phyloP scores from a whole-genome alignment of 352 stramenopile genomes.

The Phytophthora fragariaefolia region DNA sequence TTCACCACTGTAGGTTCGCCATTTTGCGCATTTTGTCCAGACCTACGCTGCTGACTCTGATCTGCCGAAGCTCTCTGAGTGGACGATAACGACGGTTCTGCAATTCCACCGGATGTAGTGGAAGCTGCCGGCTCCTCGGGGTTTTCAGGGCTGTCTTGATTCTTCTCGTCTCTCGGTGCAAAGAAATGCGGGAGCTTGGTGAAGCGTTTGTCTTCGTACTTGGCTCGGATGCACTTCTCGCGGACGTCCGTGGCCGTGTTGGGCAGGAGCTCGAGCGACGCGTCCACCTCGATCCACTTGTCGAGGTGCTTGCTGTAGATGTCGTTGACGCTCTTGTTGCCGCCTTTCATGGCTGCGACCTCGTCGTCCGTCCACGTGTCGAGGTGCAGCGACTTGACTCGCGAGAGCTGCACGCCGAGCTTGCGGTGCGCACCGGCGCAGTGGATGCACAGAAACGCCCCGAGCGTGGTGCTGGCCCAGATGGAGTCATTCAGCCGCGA shows the following conservation, averaged over 20 bases:
- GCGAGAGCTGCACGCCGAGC: constrained; percentile 95
- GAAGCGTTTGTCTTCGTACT: constrained; percentile 78
- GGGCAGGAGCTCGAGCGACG: constrained; percentile 43
- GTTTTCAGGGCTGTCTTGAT: constrained; percentile 57
- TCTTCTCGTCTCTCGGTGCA: constrained; percentile 48
- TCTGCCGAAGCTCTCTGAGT: constrained; percentile 12
- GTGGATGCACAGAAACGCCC: constrained; percentile 95
- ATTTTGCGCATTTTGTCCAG: constrained; percentile 30
- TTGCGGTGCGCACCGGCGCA: constrained; percentile 95
- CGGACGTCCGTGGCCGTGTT: constrained; percentile 47
- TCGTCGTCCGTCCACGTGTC: constrained; percentile 83
- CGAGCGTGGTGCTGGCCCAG: constrained; percentile 95
- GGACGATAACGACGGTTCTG: constrained; percentile 27
- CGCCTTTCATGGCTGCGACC: constrained; percentile 69
- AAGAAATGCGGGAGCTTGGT: constrained; percentile 47
- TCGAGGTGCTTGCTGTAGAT: constrained; percentile 63
- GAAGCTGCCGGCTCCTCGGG: constrained; percentile 45
- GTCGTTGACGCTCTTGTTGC: constrained; percentile 73
- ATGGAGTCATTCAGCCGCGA: constrained; percentile 81
- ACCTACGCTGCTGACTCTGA: constrained; percentile 53
- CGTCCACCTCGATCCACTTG: constrained; percentile 59
- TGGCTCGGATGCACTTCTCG: constrained; percentile 67
- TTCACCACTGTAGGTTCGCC: constrained; percentile 47
- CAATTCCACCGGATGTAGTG: constrained; percentile 3
- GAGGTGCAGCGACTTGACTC: constrained; percentile 83